Percentiles rank a stretch among this genome's conserved stretches.
phyloP scores from a whole-genome alignment of 1,139 yeast genomes.

The Candida gigantensis region DNA sequence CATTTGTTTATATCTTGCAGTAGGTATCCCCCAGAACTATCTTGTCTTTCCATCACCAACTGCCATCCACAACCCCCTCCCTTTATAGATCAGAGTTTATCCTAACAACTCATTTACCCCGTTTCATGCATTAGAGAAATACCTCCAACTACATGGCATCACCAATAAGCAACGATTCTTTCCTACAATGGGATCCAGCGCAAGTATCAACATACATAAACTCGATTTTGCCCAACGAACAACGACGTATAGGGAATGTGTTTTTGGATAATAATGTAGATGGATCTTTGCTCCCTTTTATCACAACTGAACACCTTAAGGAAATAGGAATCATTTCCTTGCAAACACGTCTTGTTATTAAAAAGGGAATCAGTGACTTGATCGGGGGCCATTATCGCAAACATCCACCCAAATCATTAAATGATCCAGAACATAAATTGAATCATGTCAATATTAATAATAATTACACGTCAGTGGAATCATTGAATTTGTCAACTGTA shows the following conservation, averaged over 20 bases:
- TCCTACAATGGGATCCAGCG: conserved; percentile 50
- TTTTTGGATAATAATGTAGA: conserved; percentile 61
- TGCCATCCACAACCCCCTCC: no score
- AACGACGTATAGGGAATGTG: conserved; percentile 23
- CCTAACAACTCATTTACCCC: no score
- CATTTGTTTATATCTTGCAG: no score
- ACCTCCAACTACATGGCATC: conserved; percentile 9
- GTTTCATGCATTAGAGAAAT: conserved; percentile 4
- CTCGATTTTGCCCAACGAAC: conserved; percentile 23
- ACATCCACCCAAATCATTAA: conserved; percentile 31
- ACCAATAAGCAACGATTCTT: conserved; percentile 33
- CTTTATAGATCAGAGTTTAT: no score
- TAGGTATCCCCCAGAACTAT: no score
- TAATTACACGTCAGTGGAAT: conserved; percentile 39
- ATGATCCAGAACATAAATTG: conserved; percentile 33
- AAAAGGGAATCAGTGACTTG: conserved; percentile 49
- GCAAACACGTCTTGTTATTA: conserved; percentile 47
- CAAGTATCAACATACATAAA: conserved; percentile 43
- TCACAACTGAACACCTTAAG: conserved; percentile 59
- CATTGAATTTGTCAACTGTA: conserved; percentile 32
- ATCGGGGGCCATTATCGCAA: conserved; percentile 35
- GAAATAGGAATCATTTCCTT: conserved; percentile 55
- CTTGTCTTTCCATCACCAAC: no score
- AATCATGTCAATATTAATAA: conserved; percentile 32
- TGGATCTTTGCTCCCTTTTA: conserved; percentile 60